Conservation (phyloP, 345 rosid species). For the Eucalyptus virginea region DNA sequence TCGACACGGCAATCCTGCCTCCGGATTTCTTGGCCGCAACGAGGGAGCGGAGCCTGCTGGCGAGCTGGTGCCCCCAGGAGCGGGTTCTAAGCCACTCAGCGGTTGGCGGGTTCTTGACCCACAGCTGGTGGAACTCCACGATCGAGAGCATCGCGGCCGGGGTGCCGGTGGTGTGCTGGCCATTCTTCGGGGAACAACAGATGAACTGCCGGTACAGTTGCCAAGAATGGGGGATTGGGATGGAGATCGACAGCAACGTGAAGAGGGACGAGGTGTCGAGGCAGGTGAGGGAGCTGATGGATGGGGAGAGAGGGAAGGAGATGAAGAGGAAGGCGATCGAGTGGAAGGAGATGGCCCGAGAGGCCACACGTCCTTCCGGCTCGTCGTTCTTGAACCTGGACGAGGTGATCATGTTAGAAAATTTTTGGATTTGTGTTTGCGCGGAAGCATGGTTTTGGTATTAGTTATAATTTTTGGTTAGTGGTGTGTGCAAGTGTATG, state of each 20-base stretch:
- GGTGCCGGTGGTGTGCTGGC: background rate
- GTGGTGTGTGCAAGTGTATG: too few relatives aligned
- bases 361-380: background rate
- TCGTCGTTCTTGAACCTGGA: background rate
- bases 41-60: background rate
- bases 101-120: background rate
- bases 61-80: background rate
- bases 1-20: background rate
- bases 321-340: background rate
- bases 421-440: too few relatives aligned
- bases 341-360: background rate
- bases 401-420: too few relatives aligned
- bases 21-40: background rate
- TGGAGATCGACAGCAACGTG: background rate
- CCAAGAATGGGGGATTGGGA: background rate
- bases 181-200: background rate
- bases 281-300: background rate
- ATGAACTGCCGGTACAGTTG: background rate
- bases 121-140: background rate
- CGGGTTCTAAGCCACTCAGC: background rate
- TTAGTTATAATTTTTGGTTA: too few relatives aligned
- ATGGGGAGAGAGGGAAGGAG: background rate
- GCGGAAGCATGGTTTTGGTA: too few relatives aligned
- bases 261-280: background rate
- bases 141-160: background rate